Evolutionary conservation across 1,284 basidiomycete species (phyloP).

Genomic region (Ceratobasidium sp.): DNA sequence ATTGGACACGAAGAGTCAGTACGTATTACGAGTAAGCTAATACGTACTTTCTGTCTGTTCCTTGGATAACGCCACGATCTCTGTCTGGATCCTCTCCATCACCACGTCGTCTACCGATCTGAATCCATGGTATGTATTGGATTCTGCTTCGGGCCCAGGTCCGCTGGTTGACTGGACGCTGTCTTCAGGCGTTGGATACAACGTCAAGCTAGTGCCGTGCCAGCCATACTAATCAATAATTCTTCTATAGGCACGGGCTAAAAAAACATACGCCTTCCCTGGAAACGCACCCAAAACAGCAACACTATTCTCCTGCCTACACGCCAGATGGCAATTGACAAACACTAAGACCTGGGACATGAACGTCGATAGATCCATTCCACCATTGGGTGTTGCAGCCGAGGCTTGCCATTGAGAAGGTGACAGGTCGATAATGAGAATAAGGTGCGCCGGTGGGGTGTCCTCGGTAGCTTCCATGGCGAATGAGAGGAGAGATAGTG

Average conservation of each 20-base stretch:
- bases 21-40: conserved; percentile 40
- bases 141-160: conserved; percentile 62
- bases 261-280: conserved; percentile 72
- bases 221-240: conserved; percentile 19
- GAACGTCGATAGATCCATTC: conserved; percentile 73
- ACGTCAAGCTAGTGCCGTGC: conserved; percentile 64
- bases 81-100: conserved; percentile 68
- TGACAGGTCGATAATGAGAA: conserved; percentile 84
- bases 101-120: conserved; percentile 75
- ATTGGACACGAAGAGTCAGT: conserved; percentile 54
- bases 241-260: conserved; percentile 10
- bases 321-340: conserved; percentile 91
- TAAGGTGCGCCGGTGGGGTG: conserved; percentile 71
- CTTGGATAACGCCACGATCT: conserved; percentile 66
- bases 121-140: conserved; percentile 88
- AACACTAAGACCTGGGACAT: conserved; percentile 87
- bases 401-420: conserved; percentile 83
- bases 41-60: conserved; percentile 63
- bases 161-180: conserved; percentile 52
- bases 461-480: conserved; percentile 44
- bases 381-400: conserved; percentile 58
- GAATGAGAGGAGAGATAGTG: background rate
- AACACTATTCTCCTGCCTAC: conserved; percentile 90
- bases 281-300: conserved; percentile 91
- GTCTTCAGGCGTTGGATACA: conserved; percentile 73